Conservation (phyloP, 2,329 filamentous ascomycete genomes). For the Cercospora sesami region DNA sequence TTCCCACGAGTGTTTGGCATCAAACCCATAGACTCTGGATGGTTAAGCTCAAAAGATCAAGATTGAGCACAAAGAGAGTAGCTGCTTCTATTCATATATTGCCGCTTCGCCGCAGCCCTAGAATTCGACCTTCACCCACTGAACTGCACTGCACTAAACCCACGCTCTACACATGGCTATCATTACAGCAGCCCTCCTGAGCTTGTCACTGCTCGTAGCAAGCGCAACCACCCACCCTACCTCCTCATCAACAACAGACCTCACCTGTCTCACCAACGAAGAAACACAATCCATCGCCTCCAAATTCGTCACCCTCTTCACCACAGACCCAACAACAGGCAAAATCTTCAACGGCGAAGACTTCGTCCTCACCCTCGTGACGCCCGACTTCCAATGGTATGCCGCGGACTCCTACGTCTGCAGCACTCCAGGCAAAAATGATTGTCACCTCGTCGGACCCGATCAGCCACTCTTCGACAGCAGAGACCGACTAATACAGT, state of each 20-base stretch:
- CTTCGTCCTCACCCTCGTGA: not conserved
- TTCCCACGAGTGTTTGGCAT: not conserved
- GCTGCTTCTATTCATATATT: not conserved
- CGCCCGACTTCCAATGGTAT: not conserved
- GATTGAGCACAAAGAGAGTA: not conserved
- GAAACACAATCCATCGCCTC: not conserved
- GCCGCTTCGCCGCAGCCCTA: not conserved
- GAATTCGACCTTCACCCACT: not conserved
- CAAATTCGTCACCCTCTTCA: not conserved
- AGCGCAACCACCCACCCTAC: not conserved
- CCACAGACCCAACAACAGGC: not conserved
- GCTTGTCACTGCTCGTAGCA: not conserved
- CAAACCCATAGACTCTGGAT: not conserved
- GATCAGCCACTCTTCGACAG: not conserved
- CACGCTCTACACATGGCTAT: not conserved
- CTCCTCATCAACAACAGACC: not conserved
- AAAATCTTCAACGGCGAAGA: not conserved
- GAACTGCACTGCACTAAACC: not conserved
- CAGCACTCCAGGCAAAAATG: not conserved
- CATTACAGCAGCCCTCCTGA: not conserved
- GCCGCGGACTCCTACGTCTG: not conserved
- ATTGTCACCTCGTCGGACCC: not conserved
- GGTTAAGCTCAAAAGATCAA: not conserved
- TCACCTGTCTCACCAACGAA: not conserved
- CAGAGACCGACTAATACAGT: not conserved